Percentiles rank a stretch among this genome's conserved stretches.
phyloP scores from a whole-genome alignment of 345 rosid species.

The Eucalyptus cladocalyx region DNA sequence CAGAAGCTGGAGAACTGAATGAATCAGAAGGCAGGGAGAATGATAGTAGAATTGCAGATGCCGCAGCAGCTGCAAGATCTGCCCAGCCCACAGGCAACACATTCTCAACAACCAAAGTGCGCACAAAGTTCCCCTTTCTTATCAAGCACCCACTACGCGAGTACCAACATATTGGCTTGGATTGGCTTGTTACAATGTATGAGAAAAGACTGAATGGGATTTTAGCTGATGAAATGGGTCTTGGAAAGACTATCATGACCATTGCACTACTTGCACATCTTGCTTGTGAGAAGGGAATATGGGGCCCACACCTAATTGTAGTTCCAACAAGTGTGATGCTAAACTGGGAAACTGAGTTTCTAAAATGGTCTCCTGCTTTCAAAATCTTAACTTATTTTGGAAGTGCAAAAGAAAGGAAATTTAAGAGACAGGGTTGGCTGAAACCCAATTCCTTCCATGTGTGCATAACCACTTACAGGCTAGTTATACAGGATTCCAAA shows the following conservation, averaged over 20 bases:
- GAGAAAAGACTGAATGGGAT: slow-evolving; percentile 97
- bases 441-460: slow-evolving; percentile 91
- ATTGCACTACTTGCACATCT: slow-evolving; percentile 97
- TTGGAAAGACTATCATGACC: slow-evolving; percentile 99
- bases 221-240: slow-evolving; percentile 99
- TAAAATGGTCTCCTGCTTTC: slow-evolving; percentile 99
- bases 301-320: slow-evolving; percentile 99
- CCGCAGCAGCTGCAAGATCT: slow-evolving; percentile 98
- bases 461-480: slow-evolving; percentile 95
- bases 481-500: slow-evolving; percentile 94
- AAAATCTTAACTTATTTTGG: slow-evolving; percentile 99
- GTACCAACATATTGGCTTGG: slow-evolving; percentile 98
- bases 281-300: slow-evolving; percentile 97
- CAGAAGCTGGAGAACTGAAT: slow-evolving; percentile 17
- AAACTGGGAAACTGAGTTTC: slow-evolving; percentile 99
- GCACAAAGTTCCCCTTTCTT: slow-evolving; percentile 95
- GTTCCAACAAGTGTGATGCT: slow-evolving; percentile 99
- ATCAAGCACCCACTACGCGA: slow-evolving; percentile 95
- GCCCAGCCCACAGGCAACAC: slow-evolving; percentile 99
- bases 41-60: slow-evolving; percentile 83
- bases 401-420: slow-evolving; percentile 94
- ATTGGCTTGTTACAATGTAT: slow-evolving; percentile 99
- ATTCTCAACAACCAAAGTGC: slow-evolving; percentile 87
- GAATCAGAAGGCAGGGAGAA: slow-evolving; percentile 27
- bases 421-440: slow-evolving; percentile 99